phyloP scores from a whole-genome alignment of 306 rosid species.

The Vigna nakashimae region DNA sequence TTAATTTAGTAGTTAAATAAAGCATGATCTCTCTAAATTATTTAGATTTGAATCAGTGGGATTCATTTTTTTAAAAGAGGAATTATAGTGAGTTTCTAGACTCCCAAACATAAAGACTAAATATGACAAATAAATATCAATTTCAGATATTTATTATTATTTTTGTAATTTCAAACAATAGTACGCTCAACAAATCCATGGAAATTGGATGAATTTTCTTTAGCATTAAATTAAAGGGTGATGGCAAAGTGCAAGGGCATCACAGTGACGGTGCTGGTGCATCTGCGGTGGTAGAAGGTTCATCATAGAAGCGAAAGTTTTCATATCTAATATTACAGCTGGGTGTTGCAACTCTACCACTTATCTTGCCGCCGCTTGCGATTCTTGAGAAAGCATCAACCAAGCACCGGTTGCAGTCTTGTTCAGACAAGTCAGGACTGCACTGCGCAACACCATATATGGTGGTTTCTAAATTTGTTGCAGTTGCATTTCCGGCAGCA shows the following conservation, averaged over 20 bases:
- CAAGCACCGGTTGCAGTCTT: constrained; percentile 43
- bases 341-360: background rate
- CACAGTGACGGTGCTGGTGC: background rate
- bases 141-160: too few relatives aligned
- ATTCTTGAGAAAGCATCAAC: background rate
- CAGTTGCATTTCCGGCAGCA: background rate
- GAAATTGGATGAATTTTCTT: background rate
- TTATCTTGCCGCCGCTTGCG: background rate
- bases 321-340: background rate
- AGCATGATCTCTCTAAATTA: too few relatives aligned
- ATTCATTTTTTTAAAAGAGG: too few relatives aligned
- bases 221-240: background rate
- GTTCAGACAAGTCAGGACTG: constrained; percentile 38
- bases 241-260: background rate
- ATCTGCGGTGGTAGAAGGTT: background rate
- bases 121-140: too few relatives aligned
- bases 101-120: too few relatives aligned
- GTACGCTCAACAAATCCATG: too few relatives aligned
- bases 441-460: constrained; percentile 49
- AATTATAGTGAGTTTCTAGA: too few relatives aligned
- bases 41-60: too few relatives aligned
- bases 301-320: background rate
- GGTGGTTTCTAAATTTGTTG: background rate
- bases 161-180: too few relatives aligned
- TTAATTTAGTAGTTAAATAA: too few relatives aligned